Evolutionary conservation across 495 filamentous ascomycete species (phyloP).

Genomic region (Tuber magnatum): DNA sequence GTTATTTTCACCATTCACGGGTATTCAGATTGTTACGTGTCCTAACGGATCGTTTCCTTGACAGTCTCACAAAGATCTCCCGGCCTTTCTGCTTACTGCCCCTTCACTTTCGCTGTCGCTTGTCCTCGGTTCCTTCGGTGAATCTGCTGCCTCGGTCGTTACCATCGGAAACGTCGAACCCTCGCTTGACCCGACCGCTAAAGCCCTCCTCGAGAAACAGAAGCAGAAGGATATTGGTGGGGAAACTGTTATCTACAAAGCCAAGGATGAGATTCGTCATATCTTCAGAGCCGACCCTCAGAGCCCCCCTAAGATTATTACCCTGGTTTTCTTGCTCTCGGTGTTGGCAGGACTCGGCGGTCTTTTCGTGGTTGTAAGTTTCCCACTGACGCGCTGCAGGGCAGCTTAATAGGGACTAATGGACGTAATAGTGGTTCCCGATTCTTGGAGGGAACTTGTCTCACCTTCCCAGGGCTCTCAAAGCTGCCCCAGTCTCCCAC

Average conservation of each 20-base stretch:
- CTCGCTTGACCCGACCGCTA: slow-evolving; percentile 51
- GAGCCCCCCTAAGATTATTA: slow-evolving; percentile 76
- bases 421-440: slow-evolving; percentile 35
- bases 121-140: slow-evolving; percentile 78
- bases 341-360: slow-evolving; percentile 64
- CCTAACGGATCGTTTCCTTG: slow-evolving; percentile 38
- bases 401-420: not conserved
- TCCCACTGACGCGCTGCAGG: not conserved
- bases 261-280: slow-evolving; percentile 68
- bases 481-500: slow-evolving; percentile 68
- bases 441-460: slow-evolving; percentile 76
- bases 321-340: slow-evolving; percentile 64
- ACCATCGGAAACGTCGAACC: slow-evolving; percentile 27
- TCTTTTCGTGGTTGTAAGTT: slow-evolving; percentile 62
- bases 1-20: slow-evolving; percentile 30
- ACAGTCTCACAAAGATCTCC: slow-evolving; percentile 84
- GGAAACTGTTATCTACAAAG: slow-evolving; percentile 25
- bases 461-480: slow-evolving; percentile 66
- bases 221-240: slow-evolving; percentile 36
- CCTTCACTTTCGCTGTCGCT: slow-evolving; percentile 66
- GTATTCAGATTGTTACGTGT: not conserved
- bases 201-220: slow-evolving; percentile 55
- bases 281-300: slow-evolving; percentile 73
- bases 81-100: slow-evolving; percentile 66
- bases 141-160: slow-evolving; percentile 17